These are phyloP conservation scores for Saccharomycopsis microspora DNA, from an alignment of 805 yeast species.

Conservation along the genomic window DNA sequence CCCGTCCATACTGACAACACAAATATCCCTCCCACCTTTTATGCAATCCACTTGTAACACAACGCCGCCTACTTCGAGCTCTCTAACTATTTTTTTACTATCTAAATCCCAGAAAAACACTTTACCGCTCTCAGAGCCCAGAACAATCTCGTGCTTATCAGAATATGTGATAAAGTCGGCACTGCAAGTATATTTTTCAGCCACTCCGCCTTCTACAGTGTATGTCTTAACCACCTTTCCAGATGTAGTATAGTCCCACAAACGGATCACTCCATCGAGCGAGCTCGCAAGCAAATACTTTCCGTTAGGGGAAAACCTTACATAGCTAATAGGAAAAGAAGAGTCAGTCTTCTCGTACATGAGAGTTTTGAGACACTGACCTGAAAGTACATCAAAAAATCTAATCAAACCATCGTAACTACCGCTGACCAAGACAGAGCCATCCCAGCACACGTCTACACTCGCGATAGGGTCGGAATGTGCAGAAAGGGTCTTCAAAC, in stretches of 20 bases:
- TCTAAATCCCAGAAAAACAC: slow-evolving; percentile 61
- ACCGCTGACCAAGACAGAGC: slow-evolving; percentile 74
- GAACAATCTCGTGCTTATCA: slow-evolving; percentile 31
- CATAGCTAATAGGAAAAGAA: slow-evolving; percentile 67
- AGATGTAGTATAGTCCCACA: slow-evolving; percentile 75
- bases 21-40: slow-evolving; percentile 28
- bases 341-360: slow-evolving; percentile 68
- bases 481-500: slow-evolving; percentile 75
- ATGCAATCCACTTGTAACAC: slow-evolving; percentile 32
- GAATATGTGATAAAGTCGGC: slow-evolving; percentile 36
- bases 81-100: slow-evolving; percentile 32
- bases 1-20: slow-evolving; percentile 23
- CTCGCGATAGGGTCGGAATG: slow-evolving; percentile 86
- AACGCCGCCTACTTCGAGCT: slow-evolving; percentile 18
- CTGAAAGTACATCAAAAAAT: slow-evolving; percentile 76
- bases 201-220: slow-evolving; percentile 19
- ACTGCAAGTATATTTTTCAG: slow-evolving; percentile 42
- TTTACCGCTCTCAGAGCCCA: slow-evolving; percentile 50
- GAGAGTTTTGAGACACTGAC: slow-evolving; percentile 85
- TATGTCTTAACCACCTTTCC: slow-evolving; percentile 74
- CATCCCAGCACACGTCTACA: slow-evolving; percentile 64
- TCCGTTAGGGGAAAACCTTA: slow-evolving; percentile 70
- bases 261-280: slow-evolving; percentile 62
- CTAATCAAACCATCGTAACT: slow-evolving; percentile 87
- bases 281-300: slow-evolving; percentile 68